A percentile compares a stretch with the other conserved stretches of the same genome.
phyloP scores from a whole-genome alignment of 768 basidiomycete genomes.

The Pulveroboletus sp. region DNA sequence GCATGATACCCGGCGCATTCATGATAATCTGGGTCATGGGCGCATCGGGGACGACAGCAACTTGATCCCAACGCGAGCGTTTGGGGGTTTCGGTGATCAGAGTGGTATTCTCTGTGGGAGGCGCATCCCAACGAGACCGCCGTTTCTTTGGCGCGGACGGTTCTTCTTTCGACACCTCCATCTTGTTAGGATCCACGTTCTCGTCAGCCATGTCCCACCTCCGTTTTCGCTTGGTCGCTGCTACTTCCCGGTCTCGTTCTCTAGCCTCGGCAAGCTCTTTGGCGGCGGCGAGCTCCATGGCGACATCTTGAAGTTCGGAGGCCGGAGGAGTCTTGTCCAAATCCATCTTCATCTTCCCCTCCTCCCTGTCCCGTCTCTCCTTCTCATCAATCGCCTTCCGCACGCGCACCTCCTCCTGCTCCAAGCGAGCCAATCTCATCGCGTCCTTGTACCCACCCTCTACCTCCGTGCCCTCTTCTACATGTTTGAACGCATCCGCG shows the following conservation, averaged over 20 bases:
- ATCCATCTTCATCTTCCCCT: conserved; percentile 74
- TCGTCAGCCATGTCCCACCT: conserved; percentile 78
- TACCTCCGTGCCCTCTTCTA: conserved; percentile 60
- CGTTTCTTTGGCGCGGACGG: conserved; percentile 82
- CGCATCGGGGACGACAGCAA: conserved; percentile 65
- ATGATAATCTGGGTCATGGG: conserved; percentile 82
- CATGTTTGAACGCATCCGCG: conserved; percentile 69
- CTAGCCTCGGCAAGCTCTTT: conserved; percentile 37
- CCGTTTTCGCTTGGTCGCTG: conserved; percentile 65
- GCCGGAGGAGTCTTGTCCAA: conserved; percentile 90
- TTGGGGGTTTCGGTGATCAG: conserved; percentile 67
- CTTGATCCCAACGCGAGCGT: conserved; percentile 96
- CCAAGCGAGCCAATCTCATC: conserved; percentile 85
- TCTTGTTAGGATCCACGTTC: conserved; percentile 58
- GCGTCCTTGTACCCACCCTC: conserved; percentile 95
- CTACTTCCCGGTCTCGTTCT: conserved; percentile 36
- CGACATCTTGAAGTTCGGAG: conserved; percentile 70
- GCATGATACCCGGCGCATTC: conserved; percentile 78
- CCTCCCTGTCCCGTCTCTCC: conserved; percentile 71
- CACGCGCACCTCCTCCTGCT: conserved; percentile 90
- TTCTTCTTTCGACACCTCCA: conserved; percentile 70
- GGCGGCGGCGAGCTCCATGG: conserved; percentile 58
- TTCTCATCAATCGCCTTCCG: conserved; percentile 84
- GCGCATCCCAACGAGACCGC: conserved; percentile 94
- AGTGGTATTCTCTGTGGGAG: conserved; percentile 62